Evolutionary conservation across 768 basidiomycete genomes (phyloP).

Genomic region (Phylloporus scabripes): DNA sequence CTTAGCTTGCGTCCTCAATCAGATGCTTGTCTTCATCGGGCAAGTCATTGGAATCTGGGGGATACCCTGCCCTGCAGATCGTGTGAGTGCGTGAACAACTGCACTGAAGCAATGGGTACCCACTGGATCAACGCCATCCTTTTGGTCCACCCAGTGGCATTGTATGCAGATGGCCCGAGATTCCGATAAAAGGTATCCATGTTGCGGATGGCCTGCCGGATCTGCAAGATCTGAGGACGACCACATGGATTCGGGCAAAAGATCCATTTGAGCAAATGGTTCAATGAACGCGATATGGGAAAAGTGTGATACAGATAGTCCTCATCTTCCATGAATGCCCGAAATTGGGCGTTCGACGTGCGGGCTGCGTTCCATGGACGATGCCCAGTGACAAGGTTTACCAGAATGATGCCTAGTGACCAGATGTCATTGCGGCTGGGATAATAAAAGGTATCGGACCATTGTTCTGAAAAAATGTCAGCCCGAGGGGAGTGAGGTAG

Average conservation of each 20-base stretch:
- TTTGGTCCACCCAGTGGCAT: background rate
- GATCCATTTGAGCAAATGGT: constrained; percentile 15
- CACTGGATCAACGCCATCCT: background rate
- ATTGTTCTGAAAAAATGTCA: constrained; percentile 39
- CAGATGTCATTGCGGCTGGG: constrained; percentile 49
- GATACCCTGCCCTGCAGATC: background rate
- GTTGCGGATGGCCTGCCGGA: constrained; percentile 12
- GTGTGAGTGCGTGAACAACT: background rate
- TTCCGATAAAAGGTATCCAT: constrained; percentile 15
- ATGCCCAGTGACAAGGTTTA: constrained; percentile 69
- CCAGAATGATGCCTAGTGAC: constrained; percentile 74
- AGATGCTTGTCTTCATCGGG: background rate
- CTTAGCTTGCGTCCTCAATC: background rate
- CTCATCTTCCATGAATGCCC: constrained; percentile 13
- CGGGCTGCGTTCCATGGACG: constrained; percentile 14
- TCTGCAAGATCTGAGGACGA: constrained; percentile 16
- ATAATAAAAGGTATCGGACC: constrained; percentile 40
- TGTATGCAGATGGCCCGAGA: background rate
- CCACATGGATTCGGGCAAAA: constrained; percentile 11
- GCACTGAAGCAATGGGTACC: background rate
- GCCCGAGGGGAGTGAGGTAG: background rate
- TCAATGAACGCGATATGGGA: constrained; percentile 13
- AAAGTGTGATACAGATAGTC: constrained; percentile 12
- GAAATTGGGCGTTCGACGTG: constrained; percentile 7
- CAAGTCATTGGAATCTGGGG: background rate